Evolutionary conservation across 192 early-diverging fungal species (phyloP), one percentile per base, ranked within the genome.

Genomic region (Gaertneriomyces semiglobifer): DNA sequence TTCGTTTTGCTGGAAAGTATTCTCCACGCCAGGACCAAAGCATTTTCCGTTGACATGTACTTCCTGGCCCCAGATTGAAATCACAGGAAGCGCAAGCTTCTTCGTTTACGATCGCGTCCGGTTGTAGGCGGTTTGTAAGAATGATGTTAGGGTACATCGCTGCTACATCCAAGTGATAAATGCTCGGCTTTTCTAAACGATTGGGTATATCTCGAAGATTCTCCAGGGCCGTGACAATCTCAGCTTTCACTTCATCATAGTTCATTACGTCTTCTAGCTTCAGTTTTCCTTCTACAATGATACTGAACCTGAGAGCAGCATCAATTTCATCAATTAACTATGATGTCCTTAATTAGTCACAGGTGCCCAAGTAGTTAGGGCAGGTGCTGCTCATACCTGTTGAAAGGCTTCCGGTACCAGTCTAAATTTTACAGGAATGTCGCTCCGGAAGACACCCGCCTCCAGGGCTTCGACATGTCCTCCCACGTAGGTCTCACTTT

Each of bases 121-220:
- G 97, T 74, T 99, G 97, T 8, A 99, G 75, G 19, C 97, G 88
- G 70, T 99, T 98, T 0, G 97, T 99, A 25, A 99, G 78, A 71
- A 99, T 99, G 63, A 99, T 99, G 70, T 99, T 99, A 14, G 97
- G 97, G 62, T 96, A 96, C 97, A 99, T 99, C 20, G 97, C 97
- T 0, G 93, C 97, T n/a, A 99, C 97, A 77, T 99, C 97, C 81
- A 99, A 87, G 65, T 99, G 97, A 74, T 99, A 99, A 53, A 99
- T 91, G 3, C 90, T 78, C 1, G 97, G 97, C 38, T 82, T 76
- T 59, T 93, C 92, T 41, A 73, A 73, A 1, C 91, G 87, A 45
- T 85, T 85, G 7, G 94, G 94, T 14, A 70, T 71, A 56, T 95
- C 92, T n/a, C 89, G 81, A n/a, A 99, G 74, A 10, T 86, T 82